A percentile compares a stretch with the other conserved stretches of the same genome.
Evolutionary conservation across 108 stramenopile species (phyloP).

Genomic region (Craspedostauros australis): DNA sequence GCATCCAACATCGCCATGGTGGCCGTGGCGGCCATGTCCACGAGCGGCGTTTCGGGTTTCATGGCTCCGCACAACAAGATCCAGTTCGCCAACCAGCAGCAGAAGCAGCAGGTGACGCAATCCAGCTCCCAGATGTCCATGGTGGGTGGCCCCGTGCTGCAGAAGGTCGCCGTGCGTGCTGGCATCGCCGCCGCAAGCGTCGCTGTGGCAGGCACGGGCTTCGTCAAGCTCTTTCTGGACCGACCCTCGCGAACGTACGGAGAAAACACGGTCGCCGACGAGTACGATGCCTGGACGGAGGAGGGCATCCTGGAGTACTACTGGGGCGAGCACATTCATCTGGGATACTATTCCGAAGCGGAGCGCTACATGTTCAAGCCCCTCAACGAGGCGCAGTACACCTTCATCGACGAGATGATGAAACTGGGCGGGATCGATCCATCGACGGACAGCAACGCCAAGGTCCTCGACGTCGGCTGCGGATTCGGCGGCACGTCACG

Average conservation of each 20-base stretch:
- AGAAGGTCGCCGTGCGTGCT: conserved; percentile 24
- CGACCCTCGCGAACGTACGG: conserved; percentile 75
- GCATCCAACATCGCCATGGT: too few species aligned
- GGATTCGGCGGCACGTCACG: conserved; percentile 95
- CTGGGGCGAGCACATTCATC: conserved; percentile 99
- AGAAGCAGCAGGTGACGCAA: too few species aligned
- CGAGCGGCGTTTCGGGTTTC: too few species aligned
- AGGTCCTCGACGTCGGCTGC: conserved; percentile 95
- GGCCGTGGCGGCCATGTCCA: too few species aligned
- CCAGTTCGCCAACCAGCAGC: too few species aligned
- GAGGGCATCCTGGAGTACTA: conserved; percentile 97
- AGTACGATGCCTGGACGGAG: conserved; percentile 91
- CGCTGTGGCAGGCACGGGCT: conserved; percentile 57
- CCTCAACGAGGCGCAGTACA: conserved; percentile 91
- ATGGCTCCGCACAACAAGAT: too few species aligned
- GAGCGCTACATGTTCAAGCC: conserved; percentile 85
- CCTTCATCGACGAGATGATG: conserved; percentile 98
- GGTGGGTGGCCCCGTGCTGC: conserved; percentile 13
- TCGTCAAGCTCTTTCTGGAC: conserved; percentile 61
- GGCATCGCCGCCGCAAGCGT: conserved; percentile 41
- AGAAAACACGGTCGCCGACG: conserved; percentile 65
- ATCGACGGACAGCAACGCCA: conserved; percentile 35
- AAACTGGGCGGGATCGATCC: conserved; percentile 77
- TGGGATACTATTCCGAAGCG: conserved; percentile 82
- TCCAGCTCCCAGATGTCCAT: conserved; percentile 15